Base-by-base conservation (phyloP, 768 basidiomycete species). In the Suillus subalutaceus region DNA sequence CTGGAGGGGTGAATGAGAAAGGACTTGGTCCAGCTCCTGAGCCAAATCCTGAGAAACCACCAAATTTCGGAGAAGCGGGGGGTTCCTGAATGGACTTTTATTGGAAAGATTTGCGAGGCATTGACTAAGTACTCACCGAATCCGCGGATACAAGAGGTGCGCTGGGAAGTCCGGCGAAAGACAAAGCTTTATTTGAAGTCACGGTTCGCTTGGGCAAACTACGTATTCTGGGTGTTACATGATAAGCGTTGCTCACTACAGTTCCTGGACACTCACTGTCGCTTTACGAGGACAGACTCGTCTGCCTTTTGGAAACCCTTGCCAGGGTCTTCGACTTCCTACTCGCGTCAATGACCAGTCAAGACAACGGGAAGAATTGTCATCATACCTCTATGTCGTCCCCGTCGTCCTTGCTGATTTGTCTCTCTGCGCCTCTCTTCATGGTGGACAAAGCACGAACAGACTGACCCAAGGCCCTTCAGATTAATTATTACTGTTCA, bases 341-440 rank as follows among this genome's bases (percentile, higher is more conserved):
- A 32, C 18, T 65, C 32, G n/a, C 50, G 23, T 41, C 48, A 65
- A 62, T 40, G 43, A 32, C n/a, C n/a, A n/a, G 61, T 64, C 26
- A 53, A 63, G 30, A 58, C 57, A 43, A 20, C 16, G 35, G 44
- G 41, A 5, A 12, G 46, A 44, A 15, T 30, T 13, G 0, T 59
- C 3, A 38, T n/a, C 72, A 35, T 18, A 79, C 77, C 74, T 79
- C 71, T n/a, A 77, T 72, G 13, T 76, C 76, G 6, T 81, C 80
- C 20, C 76, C 78, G 20, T 79, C 80, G 56, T 88, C 89, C 71
- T 87, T 91, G 13, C 83, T 81, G 41, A 94, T 72, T 70, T 94
- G 90, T 67, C 78, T 85, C 62, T 93, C 92, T 74, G 92, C 92
- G 64, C 82, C 84, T 74, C 92, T 86, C 78, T 93, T 93, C 90